phyloP scores from a whole-genome alignment of 805 yeast species.

The Pichia deserticola region DNA sequence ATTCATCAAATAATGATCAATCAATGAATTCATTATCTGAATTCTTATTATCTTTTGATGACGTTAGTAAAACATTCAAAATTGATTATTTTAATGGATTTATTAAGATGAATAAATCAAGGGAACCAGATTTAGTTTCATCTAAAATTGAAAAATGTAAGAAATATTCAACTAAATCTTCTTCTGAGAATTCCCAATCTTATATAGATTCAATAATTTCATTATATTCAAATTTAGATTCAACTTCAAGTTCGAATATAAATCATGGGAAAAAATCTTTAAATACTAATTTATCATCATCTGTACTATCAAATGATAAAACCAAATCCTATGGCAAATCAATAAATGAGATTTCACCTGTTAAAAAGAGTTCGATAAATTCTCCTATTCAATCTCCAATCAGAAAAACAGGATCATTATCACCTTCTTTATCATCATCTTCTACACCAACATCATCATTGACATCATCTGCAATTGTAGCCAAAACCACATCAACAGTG shows the following conservation, averaged over 20 bases:
- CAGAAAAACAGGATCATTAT: neutral
- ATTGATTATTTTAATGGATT: constrained; percentile 22
- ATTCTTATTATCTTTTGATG: constrained; percentile 22
- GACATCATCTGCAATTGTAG: too few relatives aligned
- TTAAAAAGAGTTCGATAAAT: neutral
- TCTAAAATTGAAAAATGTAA: neutral
- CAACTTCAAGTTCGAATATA: neutral
- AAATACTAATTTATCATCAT: neutral
- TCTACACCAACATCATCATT: constrained; percentile 1
- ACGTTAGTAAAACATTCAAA: constrained; percentile 19
- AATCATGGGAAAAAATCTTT: neutral
- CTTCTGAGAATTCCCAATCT: neutral
- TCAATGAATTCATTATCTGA: constrained; percentile 15
- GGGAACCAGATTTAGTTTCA: constrained; percentile 19
- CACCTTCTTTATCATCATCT: neutral
- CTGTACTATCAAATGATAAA: neutral
- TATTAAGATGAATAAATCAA: constrained; percentile 26
- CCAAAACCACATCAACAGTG: too few relatives aligned
- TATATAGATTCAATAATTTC: constrained; percentile 1
- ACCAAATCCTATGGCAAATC: constrained; percentile 2
- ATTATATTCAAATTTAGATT: neutral
- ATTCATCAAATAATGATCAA: too few relatives aligned
- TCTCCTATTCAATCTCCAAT: neutral
- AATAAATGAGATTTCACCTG: constrained; percentile 11
- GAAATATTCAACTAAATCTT: neutral